phyloP scores from a whole-genome alignment of 495 filamentous ascomycete genomes.

The Neurospora sp. region DNA sequence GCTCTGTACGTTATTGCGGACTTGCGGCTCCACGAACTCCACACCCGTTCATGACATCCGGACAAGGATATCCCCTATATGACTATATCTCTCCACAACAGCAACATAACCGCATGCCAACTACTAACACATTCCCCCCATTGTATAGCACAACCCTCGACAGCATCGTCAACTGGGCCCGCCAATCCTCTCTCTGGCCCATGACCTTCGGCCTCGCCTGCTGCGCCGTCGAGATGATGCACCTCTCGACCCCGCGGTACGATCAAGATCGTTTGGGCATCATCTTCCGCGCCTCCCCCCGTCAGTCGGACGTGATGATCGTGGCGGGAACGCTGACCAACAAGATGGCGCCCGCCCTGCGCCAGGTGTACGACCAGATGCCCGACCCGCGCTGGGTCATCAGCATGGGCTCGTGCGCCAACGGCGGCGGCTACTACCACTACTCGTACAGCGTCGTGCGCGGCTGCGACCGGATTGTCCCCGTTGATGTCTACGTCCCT shows the following conservation, averaged over 20 bases:
- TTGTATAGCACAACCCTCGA: slow-evolving; percentile 71
- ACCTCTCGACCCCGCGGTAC: slow-evolving; percentile 89
- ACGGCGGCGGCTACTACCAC: slow-evolving; percentile 91
- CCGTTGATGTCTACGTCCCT: slow-evolving; percentile 87
- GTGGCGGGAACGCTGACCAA: slow-evolving; percentile 93
- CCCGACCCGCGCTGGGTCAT: slow-evolving; percentile 90
- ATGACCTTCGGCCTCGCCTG: slow-evolving; percentile 98
- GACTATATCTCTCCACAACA: not conserved
- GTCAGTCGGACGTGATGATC: slow-evolving; percentile 97
- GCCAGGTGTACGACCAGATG: slow-evolving; percentile 98
- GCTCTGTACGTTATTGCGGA: slow-evolving; percentile 60
- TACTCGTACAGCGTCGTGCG: slow-evolving; percentile 84
- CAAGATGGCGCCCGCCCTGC: slow-evolving; percentile 92
- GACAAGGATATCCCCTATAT: not conserved
- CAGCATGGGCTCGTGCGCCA: slow-evolving; percentile 85
- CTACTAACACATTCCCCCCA: slow-evolving; percentile 2
- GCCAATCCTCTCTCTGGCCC: slow-evolving; percentile 88
- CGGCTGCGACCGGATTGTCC: slow-evolving; percentile 83
- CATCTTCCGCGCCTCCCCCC: slow-evolving; percentile 92
- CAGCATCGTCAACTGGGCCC: slow-evolving; percentile 87
- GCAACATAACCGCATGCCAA: not conserved
- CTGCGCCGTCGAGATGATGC: slow-evolving; percentile 98
- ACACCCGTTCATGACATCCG: not conserved
- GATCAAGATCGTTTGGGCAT: slow-evolving; percentile 94
- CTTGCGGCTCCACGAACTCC: not conserved